Evolutionary conservation across 768 basidiomycete genomes (phyloP).

Genomic region (Pseudohyphozyma bogoriensis): DNA sequence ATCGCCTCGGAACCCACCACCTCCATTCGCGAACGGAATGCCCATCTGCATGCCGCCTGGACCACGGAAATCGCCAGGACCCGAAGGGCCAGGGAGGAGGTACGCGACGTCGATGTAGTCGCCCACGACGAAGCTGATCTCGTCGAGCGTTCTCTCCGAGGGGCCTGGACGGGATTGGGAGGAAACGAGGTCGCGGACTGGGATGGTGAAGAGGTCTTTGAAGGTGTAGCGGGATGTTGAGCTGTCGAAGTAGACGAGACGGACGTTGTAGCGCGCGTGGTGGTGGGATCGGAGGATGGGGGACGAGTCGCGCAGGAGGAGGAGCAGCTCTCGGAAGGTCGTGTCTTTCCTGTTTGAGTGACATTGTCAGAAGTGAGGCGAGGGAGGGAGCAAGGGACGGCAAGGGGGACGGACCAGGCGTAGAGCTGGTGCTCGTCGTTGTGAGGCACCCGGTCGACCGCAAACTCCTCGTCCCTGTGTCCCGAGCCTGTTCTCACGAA

Average conservation of each 20-base stretch:
- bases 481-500: constrained; percentile 15
- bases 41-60: no score
- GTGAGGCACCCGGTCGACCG: not conserved
- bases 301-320: constrained; percentile 20
- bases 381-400: not conserved
- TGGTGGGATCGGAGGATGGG: constrained; percentile 10
- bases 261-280: constrained; percentile 21
- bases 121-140: constrained; percentile 22
- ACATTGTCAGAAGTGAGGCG: not conserved
- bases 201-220: constrained; percentile 16
- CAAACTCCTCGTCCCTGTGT: constrained; percentile 16
- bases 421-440: constrained; percentile 25
- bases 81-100: not conserved
- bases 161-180: no score
- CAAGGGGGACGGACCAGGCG: constrained; percentile 16
- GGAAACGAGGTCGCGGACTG: constrained; percentile 12
- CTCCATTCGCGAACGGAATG: no score
- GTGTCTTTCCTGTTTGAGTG: constrained; percentile 16
- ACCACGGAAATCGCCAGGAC: no score
- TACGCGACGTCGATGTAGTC: constrained; percentile 21
- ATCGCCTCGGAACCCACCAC: not conserved
- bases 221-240: not conserved
- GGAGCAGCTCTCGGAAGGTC: constrained; percentile 27
- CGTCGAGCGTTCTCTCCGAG: constrained; percentile 14
- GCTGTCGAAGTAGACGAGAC: constrained; percentile 31